Evolutionary conservation across 495 filamentous ascomycete genomes (phyloP).

Genomic region (Aspergillus heteromorphus): DNA sequence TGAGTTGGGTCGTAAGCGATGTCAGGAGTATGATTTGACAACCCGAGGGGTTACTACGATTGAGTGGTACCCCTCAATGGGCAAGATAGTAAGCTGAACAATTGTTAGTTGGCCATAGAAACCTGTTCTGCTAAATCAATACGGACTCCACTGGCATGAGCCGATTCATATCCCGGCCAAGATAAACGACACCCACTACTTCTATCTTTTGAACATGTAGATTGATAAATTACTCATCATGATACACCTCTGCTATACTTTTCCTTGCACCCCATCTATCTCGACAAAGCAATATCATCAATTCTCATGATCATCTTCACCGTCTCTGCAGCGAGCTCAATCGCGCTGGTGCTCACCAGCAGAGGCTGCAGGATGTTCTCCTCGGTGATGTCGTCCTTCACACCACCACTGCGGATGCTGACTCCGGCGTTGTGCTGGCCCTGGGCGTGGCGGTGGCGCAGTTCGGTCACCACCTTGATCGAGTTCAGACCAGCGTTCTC

Average conservation of each 20-base stretch:
- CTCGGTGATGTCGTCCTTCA: slow-evolving; percentile 89
- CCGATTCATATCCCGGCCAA: too few species aligned
- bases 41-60: too few species aligned
- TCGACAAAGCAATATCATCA: slow-evolving; percentile 80
- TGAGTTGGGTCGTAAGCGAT: too few species aligned
- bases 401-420: slow-evolving; percentile 93
- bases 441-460: slow-evolving; percentile 87
- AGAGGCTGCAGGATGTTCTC: slow-evolving; percentile 97
- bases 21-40: too few species aligned
- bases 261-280: slow-evolving; percentile 30
- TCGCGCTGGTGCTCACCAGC: slow-evolving; percentile 92
- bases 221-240: slow-evolving; percentile 21
- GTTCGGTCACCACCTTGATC: slow-evolving; percentile 97
- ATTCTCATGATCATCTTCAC: slow-evolving; percentile 99
- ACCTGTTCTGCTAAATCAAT: too few species aligned
- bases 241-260: slow-evolving; percentile 19
- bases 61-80: too few species aligned
- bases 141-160: too few species aligned
- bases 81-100: too few species aligned
- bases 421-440: slow-evolving; percentile 95
- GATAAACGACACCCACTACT: not conserved
- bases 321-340: slow-evolving; percentile 94
- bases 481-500: slow-evolving; percentile 97
- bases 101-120: too few species aligned
- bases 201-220: slow-evolving; percentile 3